Conservation (phyloP, 176 grass and related monocot genomes). For the Metroxylon sagu region DNA sequence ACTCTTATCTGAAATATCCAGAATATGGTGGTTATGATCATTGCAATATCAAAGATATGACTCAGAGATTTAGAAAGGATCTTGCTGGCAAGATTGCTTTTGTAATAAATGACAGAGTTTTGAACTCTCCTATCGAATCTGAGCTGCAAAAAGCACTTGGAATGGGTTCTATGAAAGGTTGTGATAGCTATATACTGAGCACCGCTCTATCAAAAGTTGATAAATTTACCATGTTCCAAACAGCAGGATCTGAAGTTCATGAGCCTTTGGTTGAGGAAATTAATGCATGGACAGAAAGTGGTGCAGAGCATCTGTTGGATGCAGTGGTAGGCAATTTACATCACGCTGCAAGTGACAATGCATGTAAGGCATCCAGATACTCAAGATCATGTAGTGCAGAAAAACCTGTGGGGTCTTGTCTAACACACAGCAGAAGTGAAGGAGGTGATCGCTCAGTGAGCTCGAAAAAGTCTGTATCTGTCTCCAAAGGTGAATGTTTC, state of each 20-base stretch:
- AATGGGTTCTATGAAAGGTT: slow-evolving; percentile 25
- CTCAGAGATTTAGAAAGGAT: slow-evolving; percentile 20
- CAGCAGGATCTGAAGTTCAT: slow-evolving; percentile 6
- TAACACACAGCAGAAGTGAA: slow-evolving; percentile 21
- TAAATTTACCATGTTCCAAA: background rate
- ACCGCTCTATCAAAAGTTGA: slow-evolving; percentile 10
- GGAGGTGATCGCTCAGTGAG: background rate
- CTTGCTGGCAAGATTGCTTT: background rate
- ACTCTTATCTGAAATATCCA: background rate
- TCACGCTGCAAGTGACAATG: slow-evolving; percentile 11
- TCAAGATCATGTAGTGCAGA: slow-evolving; percentile 12
- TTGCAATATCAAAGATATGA: slow-evolving; percentile 21
- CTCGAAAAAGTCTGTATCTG: slow-evolving; percentile 18
- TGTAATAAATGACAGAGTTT: slow-evolving; percentile 9
- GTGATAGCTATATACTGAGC: slow-evolving; percentile 18
- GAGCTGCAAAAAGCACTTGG: slow-evolving; percentile 30
- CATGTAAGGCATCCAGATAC: background rate
- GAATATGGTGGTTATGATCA: slow-evolving; percentile 16
- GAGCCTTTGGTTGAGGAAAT: slow-evolving; percentile 8
- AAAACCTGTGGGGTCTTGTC: slow-evolving; percentile 21
- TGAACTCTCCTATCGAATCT: slow-evolving; percentile 22
- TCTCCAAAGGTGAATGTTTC: slow-evolving; percentile 22
- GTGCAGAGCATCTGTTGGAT: slow-evolving; percentile 22
- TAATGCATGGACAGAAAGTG: slow-evolving; percentile 21
- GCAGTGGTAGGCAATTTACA: background rate